Percentiles rank a stretch among this genome's conserved stretches.
Evolutionary conservation across 495 filamentous ascomycete genomes (phyloP).

Genomic region (Penicillium steckii): DNA sequence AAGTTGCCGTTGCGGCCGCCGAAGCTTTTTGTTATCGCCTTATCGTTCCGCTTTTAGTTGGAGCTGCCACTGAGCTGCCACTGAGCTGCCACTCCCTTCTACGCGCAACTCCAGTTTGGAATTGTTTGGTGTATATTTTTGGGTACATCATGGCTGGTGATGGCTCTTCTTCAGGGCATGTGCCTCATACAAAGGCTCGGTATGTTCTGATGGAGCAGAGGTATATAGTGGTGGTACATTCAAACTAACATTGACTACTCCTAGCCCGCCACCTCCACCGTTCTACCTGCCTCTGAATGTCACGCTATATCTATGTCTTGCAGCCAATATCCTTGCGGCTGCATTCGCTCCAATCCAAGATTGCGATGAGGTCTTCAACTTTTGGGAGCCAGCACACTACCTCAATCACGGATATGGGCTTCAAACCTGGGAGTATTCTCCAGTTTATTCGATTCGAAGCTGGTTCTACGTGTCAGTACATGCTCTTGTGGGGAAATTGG

Average conservation of each 20-base stretch:
- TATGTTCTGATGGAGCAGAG: slow-evolving; percentile 12
- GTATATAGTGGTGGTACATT: background rate
- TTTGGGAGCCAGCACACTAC: slow-evolving; percentile 98
- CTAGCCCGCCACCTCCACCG: slow-evolving; percentile 49
- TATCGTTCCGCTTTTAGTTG: slow-evolving; percentile 17
- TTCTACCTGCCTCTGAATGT: slow-evolving; percentile 69
- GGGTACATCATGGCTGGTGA: slow-evolving; percentile 12
- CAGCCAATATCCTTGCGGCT: slow-evolving; percentile 73
- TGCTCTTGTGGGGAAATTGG: slow-evolving; percentile 64
- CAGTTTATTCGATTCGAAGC: slow-evolving; percentile 90
- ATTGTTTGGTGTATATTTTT: background rate
- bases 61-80: too few species aligned
- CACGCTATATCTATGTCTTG: slow-evolving; percentile 74
- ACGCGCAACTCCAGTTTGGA: background rate
- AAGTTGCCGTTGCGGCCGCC: slow-evolving; percentile 32
- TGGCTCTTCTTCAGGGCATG: background rate
- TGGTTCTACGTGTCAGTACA: slow-evolving; percentile 94
- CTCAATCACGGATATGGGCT: slow-evolving; percentile 88
- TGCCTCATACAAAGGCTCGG: slow-evolving; percentile 31
- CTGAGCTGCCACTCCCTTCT: too few species aligned
- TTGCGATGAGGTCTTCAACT: slow-evolving; percentile 99
- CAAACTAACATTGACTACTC: slow-evolving; percentile 16
- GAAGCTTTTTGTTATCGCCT: slow-evolving; percentile 33
- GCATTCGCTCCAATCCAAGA: slow-evolving; percentile 89
- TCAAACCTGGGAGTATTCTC: slow-evolving; percentile 99